Evolutionary conservation across 768 basidiomycete species (phyloP), one percentile per base, ranked within the genome.

Genomic region (Rhizopogon rudus): DNA sequence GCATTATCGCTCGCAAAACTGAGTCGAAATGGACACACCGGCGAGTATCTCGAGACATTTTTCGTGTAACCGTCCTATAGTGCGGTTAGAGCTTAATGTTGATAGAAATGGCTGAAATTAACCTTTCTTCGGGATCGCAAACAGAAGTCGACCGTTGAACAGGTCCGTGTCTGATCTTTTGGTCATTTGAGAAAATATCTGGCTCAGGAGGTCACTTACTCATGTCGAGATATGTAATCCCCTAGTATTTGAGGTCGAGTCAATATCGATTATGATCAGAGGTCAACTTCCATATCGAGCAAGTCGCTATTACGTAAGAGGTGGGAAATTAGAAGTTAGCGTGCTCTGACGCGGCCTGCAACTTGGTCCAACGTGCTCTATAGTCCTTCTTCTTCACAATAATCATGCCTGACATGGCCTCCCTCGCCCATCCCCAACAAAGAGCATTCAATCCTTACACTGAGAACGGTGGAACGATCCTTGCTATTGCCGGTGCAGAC

Each of bases 81-180:
- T 40, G 28, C 37, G 0, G 57, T 16, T 33, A 35, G 39, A 9
- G 14, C 28, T 49, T 45, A 51, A 50, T 31, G 10, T 40, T 25
- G 41, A 60, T 52, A 43, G 58, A 53, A n/a, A 25, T 0, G 14
- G n/a, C 37, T 17, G 20, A 40, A 40, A 63, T 60, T 45, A 59
- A 87, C 96, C 96, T 83, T 98, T 99, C 78, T 98, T 98, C 2
- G 96, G 96, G 62, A 99, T 91, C 8, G 95, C 96, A 62, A 99
- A 96, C 40, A 99, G 77, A 57, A 96, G 67, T 42, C 94, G 83
- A 45, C 92, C 93, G 57, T 91, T 80, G 52, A 98, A 79, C 17
- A 86, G 73, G 60, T 93, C 91, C n/a, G 80, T 68, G 68, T 93
- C 86, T 82, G 39, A 20, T 1, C 1, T 3, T 4, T 29, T 20